Percentiles rank a stretch among this genome's conserved stretches.
These are phyloP conservation scores for Neurospora hispaniola DNA, from an alignment of 495 filamentous ascomycete species.

Conservation along the genomic window DNA sequence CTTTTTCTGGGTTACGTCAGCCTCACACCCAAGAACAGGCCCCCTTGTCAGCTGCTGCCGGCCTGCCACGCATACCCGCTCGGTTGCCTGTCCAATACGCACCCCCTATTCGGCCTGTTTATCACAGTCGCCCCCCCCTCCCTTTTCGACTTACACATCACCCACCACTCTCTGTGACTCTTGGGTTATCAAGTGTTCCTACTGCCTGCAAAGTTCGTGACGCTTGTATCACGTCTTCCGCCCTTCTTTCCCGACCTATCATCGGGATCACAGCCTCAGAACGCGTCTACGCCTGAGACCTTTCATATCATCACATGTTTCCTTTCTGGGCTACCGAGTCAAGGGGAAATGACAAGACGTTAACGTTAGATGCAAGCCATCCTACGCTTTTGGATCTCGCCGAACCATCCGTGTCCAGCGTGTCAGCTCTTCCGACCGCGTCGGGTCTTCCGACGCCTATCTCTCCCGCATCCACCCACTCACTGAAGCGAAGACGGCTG, in stretches of 20 bases:
- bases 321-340: constrained; percentile 40
- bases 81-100: background rate
- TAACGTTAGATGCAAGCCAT: constrained; percentile 8
- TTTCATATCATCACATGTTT: constrained; percentile 32
- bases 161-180: background rate
- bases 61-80: background rate
- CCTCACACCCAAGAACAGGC: background rate
- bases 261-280: background rate
- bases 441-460: constrained; percentile 7
- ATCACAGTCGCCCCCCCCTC: background rate
- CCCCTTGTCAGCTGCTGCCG: background rate
- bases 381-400: constrained; percentile 8
- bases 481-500: constrained; percentile 27
- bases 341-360: constrained; percentile 36
- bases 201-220: background rate
- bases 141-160: background rate
- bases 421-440: constrained; percentile 3
- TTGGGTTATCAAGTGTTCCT: background rate
- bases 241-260: background rate
- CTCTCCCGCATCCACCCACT: constrained; percentile 9
- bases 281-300: background rate
- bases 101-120: constrained; percentile 17
- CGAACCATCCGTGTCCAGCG: constrained; percentile 3
- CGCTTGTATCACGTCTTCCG: background rate
- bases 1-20: constrained; percentile 14